Percentiles rank a stretch among this genome's conserved stretches.
These are phyloP conservation scores for Physaria fendleri DNA, from an alignment of 345 rosid genomes.

Conservation along the genomic window DNA sequence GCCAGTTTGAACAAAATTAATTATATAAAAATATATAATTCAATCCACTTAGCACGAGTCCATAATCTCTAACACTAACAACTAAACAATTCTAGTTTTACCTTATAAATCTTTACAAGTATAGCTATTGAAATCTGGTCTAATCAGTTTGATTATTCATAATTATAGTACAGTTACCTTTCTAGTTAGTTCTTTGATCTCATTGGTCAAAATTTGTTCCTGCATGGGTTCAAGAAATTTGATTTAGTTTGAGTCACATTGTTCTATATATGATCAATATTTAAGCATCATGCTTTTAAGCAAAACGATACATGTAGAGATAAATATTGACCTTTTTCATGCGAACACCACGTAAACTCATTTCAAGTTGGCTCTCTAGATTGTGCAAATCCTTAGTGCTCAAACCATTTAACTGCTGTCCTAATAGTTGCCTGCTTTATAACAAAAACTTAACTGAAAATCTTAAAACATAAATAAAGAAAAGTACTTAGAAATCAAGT, in stretches of 20 bases:
- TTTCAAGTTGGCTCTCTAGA: slow-evolving; percentile 49
- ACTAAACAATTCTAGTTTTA: no score
- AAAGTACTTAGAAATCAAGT: background rate
- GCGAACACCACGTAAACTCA: slow-evolving; percentile 58
- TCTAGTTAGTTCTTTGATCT: slow-evolving; percentile 41
- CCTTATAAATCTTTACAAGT: no score
- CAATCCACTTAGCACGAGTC: no score
- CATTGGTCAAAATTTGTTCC: slow-evolving; percentile 40
- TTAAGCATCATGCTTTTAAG: no score
- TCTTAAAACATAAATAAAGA: background rate
- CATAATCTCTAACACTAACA: no score
- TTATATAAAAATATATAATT: no score
- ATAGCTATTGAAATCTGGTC: no score
- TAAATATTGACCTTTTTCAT: slow-evolving; percentile 39
- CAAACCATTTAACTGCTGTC: slow-evolving; percentile 51
- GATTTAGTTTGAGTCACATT: background rate
- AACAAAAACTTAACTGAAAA: background rate
- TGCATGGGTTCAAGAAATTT: slow-evolving; percentile 13
- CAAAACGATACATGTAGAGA: background rate
- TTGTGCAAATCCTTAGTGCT: slow-evolving; percentile 42
- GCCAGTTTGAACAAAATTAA: no score
- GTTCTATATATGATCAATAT: background rate
- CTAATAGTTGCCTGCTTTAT: slow-evolving; percentile 38
- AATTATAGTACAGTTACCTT: slow-evolving; percentile 29
- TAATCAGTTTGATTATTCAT: no score